Evolutionary conservation across 2,329 filamentous ascomycete genomes (phyloP).

Genomic region (Venturia oleaginea): DNA sequence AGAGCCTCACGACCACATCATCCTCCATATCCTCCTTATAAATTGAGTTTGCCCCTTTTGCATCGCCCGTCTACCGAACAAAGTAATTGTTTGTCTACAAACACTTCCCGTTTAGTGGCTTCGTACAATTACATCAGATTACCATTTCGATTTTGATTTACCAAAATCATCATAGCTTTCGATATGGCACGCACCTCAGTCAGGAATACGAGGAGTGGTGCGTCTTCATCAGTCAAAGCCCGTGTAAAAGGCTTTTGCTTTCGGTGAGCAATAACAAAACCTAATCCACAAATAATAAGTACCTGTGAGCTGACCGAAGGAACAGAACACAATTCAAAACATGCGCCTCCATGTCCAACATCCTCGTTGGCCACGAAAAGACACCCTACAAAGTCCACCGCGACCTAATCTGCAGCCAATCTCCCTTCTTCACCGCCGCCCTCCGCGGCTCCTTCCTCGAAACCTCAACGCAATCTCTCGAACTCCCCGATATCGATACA

Average conservation of each 20-base stretch:
- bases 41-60: background rate
- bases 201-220: background rate
- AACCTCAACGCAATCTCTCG: slow-evolving; percentile 32
- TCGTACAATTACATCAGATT: no score
- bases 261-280: background rate
- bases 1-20: background rate
- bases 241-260: slow-evolving; percentile 10
- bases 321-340: slow-evolving; percentile 31
- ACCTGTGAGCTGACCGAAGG: background rate
- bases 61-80: background rate
- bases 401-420: slow-evolving; percentile 37
- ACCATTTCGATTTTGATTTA: background rate
- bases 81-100: background rate
- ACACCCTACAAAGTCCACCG: slow-evolving; percentile 38
- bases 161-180: background rate
- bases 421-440: slow-evolving; percentile 43
- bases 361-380: slow-evolving; percentile 18
- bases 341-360: slow-evolving; percentile 28
- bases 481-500: slow-evolving; percentile 35
- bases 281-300: background rate
- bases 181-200: background rate
- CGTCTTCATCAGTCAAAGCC: background rate
- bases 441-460: slow-evolving; percentile 40
- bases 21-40: background rate
- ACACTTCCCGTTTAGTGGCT: background rate